These are phyloP conservation scores for Inonotus hispidus DNA, from an alignment of 1,284 basidiomycete species.

Conservation along the genomic window DNA sequence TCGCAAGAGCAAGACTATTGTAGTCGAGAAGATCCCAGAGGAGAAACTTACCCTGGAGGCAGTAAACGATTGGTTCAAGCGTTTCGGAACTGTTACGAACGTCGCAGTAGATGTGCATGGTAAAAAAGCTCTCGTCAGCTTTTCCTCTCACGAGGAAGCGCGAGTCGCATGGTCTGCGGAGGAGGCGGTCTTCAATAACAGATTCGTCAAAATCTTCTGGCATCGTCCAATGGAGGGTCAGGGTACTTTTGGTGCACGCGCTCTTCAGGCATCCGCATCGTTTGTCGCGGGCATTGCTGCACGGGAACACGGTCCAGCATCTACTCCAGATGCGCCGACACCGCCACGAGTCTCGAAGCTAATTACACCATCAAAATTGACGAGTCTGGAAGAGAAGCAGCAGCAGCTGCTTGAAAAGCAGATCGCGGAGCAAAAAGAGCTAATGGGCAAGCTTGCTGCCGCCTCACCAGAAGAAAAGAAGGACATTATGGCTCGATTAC, in stretches of 20 bases:
- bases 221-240: constrained; percentile 87
- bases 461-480: constrained; percentile 76
- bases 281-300: constrained; percentile 56
- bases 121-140: constrained; percentile 83
- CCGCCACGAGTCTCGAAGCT: constrained; percentile 18
- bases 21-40: constrained; percentile 91
- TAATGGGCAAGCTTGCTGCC: constrained; percentile 68
- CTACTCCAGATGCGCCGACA: constrained; percentile 26
- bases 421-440: constrained; percentile 85
- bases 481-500: constrained; percentile 69
- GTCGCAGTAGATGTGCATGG: constrained; percentile 79
- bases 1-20: constrained; percentile 78
- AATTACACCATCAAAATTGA: constrained; percentile 30
- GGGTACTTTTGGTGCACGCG: constrained; percentile 66
- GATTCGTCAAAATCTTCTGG: constrained; percentile 95
- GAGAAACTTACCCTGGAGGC: constrained; percentile 74
- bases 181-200: constrained; percentile 89
- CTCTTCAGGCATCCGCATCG: constrained; percentile 73
- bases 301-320: constrained; percentile 22
- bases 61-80: constrained; percentile 87
- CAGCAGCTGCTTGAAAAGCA: constrained; percentile 77
- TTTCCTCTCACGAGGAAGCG: constrained; percentile 81
- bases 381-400: constrained; percentile 66
- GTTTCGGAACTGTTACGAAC: constrained; percentile 90
- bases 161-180: constrained; percentile 87